Base-by-base conservation (phyloP, 352 stramenopile species). In the Phytophthora pini region DNA sequence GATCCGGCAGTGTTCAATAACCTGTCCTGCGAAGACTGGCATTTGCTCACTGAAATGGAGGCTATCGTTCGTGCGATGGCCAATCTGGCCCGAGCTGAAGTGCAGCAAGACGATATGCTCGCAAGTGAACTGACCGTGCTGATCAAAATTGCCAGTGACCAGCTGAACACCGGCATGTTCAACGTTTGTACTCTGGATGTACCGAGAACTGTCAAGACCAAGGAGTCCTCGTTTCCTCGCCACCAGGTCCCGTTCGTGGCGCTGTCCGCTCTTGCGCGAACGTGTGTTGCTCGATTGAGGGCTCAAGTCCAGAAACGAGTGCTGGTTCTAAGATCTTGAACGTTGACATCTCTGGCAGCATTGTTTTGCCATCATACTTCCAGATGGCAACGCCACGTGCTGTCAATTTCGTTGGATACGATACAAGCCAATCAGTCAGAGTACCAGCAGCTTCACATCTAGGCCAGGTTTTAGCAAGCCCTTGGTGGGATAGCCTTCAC, bases 41-140 rank as follows among this genome's bases (percentile, higher is more conserved):
- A 11, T 1, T 11, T 56, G 8, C 47, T 58, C 36, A 29, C 52
- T 7, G 44, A 58, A 22, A 47, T 68, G 17, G 45, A 62, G 22
- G 43, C 50, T 0, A 58, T 68, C 11, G 38, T 57, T 3, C 12
- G 52, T 0, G 41, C 52, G 0, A 41, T 68, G 1, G 45, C 52
- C n/a, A 22, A 63, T 13, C 52, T 63, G 4, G 46, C 53, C 2
- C 26, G 36, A 0, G 9, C 41, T 7, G 60, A 68, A 68, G 60
- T 68, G 2, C 60, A 68, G 11, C 38, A 38, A 0, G 45, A 40
- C 6, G 45, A 46, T 0, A 24, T 55, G 0, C 29, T 53, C 6
- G 17, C 61, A 17, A 63, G 44, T 0, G 61, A 68, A 44, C 45
- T 68, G 1, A 63, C 58, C 4, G 27, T 63, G 4, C 11, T 63